Evolutionary conservation across 208 protist species (phyloP).

Genomic region (Wallacemonas sp.): DNA sequence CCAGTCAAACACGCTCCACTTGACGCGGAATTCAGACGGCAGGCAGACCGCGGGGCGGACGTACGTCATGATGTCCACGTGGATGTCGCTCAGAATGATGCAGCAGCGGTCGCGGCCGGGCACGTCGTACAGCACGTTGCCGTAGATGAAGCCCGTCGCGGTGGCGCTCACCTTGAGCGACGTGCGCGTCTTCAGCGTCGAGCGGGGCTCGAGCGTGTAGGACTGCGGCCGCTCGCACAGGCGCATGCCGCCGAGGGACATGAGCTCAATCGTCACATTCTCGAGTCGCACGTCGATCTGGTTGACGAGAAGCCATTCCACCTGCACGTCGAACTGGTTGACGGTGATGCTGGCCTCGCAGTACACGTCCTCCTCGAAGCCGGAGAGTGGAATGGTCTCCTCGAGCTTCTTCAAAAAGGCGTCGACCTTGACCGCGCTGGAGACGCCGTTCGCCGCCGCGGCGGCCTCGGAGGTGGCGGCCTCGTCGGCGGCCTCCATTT

Average conservation of each 20-base stretch:
- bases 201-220: conserved; percentile 92
- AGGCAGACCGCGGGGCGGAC: conserved; percentile 92
- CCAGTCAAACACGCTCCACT: conserved; percentile 99
- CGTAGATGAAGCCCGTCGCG: conserved; percentile 97
- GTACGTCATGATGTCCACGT: conserved; percentile 99
- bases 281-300: conserved; percentile 93
- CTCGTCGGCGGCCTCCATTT: conserved; percentile 56
- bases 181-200: conserved; percentile 84
- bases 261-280: conserved; percentile 97
- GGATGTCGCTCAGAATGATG: conserved; percentile 97
- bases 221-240: conserved; percentile 96
- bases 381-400: conserved; percentile 94
- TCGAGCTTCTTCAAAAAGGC: conserved; percentile 76
- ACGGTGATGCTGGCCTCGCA: conserved; percentile 97
- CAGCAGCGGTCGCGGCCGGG: conserved; percentile 82
- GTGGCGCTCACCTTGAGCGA: conserved; percentile 98
- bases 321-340: conserved; percentile 97
- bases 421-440: conserved; percentile 46
- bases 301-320: conserved; percentile 95
- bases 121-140: conserved; percentile 97
- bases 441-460: conserved; percentile 20
- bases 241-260: conserved; percentile 97
- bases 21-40: conserved; percentile 93
- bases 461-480: conserved; percentile 24
- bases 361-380: conserved; percentile 97